phyloP scores from a whole-genome alignment of 306 rosid species.

The Vicia sativa region DNA sequence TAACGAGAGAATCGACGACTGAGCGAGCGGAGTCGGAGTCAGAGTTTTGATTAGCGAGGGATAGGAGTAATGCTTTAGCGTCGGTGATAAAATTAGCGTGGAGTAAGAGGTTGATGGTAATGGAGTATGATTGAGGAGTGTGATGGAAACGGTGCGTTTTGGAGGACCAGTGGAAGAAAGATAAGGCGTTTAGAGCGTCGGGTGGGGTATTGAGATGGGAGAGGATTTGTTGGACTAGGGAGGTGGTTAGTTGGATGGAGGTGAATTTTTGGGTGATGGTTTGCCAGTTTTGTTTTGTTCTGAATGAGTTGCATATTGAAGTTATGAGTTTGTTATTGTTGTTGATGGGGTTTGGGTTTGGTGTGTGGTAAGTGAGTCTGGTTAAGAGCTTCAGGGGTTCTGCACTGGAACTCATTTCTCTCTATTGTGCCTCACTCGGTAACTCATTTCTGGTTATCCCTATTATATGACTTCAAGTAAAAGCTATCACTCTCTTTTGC shows the following conservation, averaged over 20 bases:
- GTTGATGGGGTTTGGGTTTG: constrained; percentile 20
- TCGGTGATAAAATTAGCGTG: constrained; percentile 55
- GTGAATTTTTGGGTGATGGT: constrained; percentile 46
- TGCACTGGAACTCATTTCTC: constrained; percentile 9
- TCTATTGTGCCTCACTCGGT: not conserved
- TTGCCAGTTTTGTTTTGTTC: constrained; percentile 64
- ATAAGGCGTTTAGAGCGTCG: constrained; percentile 70
- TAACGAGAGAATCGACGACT: constrained; percentile 57
- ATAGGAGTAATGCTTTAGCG: constrained; percentile 66
- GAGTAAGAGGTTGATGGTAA: constrained; percentile 59
- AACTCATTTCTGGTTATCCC: no score
- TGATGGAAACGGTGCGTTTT: constrained; percentile 49
- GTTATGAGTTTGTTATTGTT: not conserved
- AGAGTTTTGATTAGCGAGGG: constrained; percentile 42
- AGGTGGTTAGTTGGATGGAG: constrained; percentile 42
- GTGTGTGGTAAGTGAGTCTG: constrained; percentile 8
- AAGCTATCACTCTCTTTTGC: no score
- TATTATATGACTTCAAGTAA: no score
- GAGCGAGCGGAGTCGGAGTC: not conserved
- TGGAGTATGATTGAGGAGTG: constrained; percentile 53
- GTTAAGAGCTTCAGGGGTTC: constrained; percentile 24
- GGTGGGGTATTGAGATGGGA: constrained; percentile 54
- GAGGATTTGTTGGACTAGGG: constrained; percentile 51
- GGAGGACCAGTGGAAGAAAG: constrained; percentile 82
- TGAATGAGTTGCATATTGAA: constrained; percentile 53